Conservation (phyloP, 176 grass and related monocot species). For the Triticum dicoccoides region DNA sequence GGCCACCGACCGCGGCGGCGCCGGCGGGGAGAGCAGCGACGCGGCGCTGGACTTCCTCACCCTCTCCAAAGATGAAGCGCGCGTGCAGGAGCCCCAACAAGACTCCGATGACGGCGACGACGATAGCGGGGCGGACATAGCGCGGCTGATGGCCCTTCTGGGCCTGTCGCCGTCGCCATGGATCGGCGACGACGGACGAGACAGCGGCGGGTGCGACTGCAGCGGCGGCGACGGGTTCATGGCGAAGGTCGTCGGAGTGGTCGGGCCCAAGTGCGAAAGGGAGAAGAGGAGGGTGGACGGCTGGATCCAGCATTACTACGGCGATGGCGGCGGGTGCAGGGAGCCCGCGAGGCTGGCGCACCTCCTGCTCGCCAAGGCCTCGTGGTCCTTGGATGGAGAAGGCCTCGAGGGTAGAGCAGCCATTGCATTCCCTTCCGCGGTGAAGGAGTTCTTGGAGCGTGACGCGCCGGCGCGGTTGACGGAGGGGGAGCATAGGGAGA, state of each 20-base stretch:
- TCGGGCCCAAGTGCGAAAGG: conserved; percentile 51
- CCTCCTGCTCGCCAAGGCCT: conserved; percentile 51
- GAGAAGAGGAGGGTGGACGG: conserved; percentile 53
- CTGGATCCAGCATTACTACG: conserved; percentile 48
- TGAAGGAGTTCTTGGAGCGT: conserved; percentile 48
- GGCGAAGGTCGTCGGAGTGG: conserved; percentile 50
- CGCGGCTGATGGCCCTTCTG: conserved; percentile 48
- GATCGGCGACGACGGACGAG: not conserved
- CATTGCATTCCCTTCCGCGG: conserved; percentile 37
- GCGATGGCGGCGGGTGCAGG: conserved; percentile 19
- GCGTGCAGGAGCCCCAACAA: not conserved
- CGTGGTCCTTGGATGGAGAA: conserved; percentile 19
- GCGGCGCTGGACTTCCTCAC: conserved; percentile 57
- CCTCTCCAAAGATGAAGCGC: conserved; percentile 1
- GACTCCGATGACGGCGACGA: not conserved
- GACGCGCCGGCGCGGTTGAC: conserved; percentile 23
- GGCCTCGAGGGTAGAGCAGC: not conserved
- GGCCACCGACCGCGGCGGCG: not conserved
- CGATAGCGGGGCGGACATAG: conserved; percentile 37
- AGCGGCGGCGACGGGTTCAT: conserved; percentile 53
- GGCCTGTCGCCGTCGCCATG: conserved; percentile 17
- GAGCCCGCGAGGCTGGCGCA: conserved; percentile 70
- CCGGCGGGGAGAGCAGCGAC: conserved; percentile 38
- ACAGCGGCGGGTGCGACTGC: conserved; percentile 44
- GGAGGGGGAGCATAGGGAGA: not conserved